Base-by-base conservation (phyloP, 1,284 basidiomycete species). In the Uromyces viciae-fabae region DNA sequence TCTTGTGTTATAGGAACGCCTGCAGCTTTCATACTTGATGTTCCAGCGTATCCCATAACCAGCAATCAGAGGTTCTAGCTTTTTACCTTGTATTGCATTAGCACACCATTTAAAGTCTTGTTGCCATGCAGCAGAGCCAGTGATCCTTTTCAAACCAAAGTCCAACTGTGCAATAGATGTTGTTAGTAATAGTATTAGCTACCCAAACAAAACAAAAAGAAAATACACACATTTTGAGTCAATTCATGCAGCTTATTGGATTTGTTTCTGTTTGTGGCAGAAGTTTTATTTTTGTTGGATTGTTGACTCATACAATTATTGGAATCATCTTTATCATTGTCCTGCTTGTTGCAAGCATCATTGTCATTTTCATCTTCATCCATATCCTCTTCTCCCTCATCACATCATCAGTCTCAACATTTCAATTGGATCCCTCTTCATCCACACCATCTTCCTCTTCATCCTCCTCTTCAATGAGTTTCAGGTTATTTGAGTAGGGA, bases 1-100 rank as follows among this genome's bases (percentile, higher is more conserved):
- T 74, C 72, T 74, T 38, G 72, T 36, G 15, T 56, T 54, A 15
- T 60, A 56, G 49, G 72, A 31, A 40, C 25, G 33, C 22, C 15
- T 54, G 17, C 49, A 36, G 25, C 52, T 72, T 31, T 72, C 40
- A 52, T 72, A 72, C 31, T 72, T 72, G n/a, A 72, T 72, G 11
- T 72, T 72, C 40, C 68, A 72, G 40, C 40, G 28, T 25, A 72
- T 72, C 1, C 68, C 68, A 72, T 72, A 72, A 19, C 72, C 72
- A 25, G 36, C 49, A 74, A 56, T 74, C 15, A 74, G 28, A 19
- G n/a, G n/a, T 46, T 68, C 33, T 17, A 46, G 7, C 49, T 31
- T 68, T 40, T 68, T 46, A 3, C 66, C 42, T 25, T 42, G n/a
- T n/a, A n/a, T n/a, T n/a, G n/a, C n/a, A n/a, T n/a, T n/a, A n/a